A percentile compares a stretch with the other conserved stretches of the same genome.
phyloP scores from a whole-genome alignment of 2,329 filamentous ascomycete species.

The Paramyrothecium roridum region DNA sequence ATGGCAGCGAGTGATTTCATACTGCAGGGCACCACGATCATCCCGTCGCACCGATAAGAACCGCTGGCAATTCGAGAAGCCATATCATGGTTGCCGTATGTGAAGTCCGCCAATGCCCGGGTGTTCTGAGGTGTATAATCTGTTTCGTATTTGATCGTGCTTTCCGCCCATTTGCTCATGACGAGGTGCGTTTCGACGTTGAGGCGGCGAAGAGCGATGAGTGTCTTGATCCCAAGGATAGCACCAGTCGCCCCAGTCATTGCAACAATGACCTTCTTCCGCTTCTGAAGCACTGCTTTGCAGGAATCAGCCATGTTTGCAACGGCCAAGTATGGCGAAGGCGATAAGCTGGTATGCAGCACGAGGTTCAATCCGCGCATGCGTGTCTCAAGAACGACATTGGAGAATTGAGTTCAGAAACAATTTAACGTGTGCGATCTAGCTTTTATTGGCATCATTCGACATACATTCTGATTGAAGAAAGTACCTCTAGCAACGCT shows the following conservation, averaged over 20 bases:
- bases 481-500: no score
- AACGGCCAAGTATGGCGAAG: no score
- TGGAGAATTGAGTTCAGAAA: no score
- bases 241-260: conserved; percentile 6
- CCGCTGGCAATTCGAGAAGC: conserved; percentile 3
- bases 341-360: no score
- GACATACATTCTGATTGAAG: no score
- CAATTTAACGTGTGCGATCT: no score
- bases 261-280: conserved; percentile 4
- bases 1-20: conserved; percentile 45
- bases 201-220: conserved; percentile 3
- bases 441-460: no score
- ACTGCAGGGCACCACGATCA: conserved; percentile 44
- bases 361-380: no score
- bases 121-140: conserved; percentile 1
- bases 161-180: conserved; percentile 5
- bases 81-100: conserved; percentile 5
- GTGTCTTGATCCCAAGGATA: conserved; percentile 2
- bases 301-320: no score
- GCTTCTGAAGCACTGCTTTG: conserved; percentile 23
- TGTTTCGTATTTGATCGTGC: conserved; percentile 4
- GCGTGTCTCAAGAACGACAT: no score
- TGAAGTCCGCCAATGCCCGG: conserved; percentile 1
- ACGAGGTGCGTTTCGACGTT: conserved; percentile 6
- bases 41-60: conserved; percentile 26